Evolutionary conservation across 768 basidiomycete genomes (phyloP).

Genomic region (Suillus subaureus): DNA sequence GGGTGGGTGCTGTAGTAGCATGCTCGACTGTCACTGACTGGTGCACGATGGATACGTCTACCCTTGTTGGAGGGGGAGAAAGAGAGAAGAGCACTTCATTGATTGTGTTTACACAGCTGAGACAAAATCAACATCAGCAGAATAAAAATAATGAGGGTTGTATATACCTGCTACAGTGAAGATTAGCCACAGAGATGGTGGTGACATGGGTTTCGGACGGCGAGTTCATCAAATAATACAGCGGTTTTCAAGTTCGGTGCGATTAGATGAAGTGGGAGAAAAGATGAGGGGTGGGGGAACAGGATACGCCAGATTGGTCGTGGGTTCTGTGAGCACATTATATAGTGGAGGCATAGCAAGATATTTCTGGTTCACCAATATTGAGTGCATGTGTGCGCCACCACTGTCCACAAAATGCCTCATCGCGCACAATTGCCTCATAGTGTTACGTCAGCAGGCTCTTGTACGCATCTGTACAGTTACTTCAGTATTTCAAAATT

Average conservation of each 20-base stretch:
- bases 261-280: neutral
- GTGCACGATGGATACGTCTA: constrained; percentile 48
- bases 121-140: neutral
- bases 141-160: neutral
- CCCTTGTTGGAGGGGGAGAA: constrained; percentile 38
- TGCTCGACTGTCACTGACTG: constrained; percentile 49
- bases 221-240: neutral
- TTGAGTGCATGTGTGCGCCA: constrained; percentile 16
- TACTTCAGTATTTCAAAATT: too few species aligned
- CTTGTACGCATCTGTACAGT: too few species aligned
- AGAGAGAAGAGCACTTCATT: constrained; percentile 40
- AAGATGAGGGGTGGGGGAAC: neutral
- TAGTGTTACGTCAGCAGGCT: neutral
- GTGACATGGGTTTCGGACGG: constrained; percentile 24
- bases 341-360: neutral
- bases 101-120: constrained; percentile 53
- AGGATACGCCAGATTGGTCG: neutral
- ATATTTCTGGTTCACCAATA: constrained; percentile 6
- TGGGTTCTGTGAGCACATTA: neutral
- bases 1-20: constrained; percentile 25
- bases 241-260: neutral
- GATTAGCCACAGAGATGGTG: constrained; percentile 44
- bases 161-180: constrained; percentile 52
- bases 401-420: constrained; percentile 23
- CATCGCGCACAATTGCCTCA: constrained; percentile 27